Evolutionary conservation across 2,329 filamentous ascomycete species (phyloP).

Genomic region (Graphium sp.): DNA sequence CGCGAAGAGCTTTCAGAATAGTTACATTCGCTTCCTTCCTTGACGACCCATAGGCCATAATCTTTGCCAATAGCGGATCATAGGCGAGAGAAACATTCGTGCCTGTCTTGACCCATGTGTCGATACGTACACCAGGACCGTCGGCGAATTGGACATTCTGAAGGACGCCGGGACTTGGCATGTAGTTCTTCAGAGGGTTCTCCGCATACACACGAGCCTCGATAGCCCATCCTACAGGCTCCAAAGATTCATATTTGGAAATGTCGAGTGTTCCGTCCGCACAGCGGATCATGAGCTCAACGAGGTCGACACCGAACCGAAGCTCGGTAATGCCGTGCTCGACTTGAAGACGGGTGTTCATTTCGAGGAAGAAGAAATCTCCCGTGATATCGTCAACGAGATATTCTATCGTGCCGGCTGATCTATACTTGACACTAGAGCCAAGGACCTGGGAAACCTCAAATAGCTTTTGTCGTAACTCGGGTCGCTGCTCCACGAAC

Average conservation of each 20-base stretch:
- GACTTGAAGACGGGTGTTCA: slow-evolving; percentile 51
- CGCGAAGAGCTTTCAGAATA: slow-evolving; percentile 14
- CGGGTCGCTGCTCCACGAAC: slow-evolving; percentile 21
- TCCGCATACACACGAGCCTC: slow-evolving; percentile 24
- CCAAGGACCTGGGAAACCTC: slow-evolving; percentile 12
- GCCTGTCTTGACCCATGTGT: slow-evolving; percentile 46
- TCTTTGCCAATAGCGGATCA: slow-evolving; percentile 38
- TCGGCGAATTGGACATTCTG: slow-evolving; percentile 39
- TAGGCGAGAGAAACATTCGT: slow-evolving; percentile 39
- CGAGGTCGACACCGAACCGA: slow-evolving; percentile 58
- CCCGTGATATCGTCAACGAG: slow-evolving; percentile 45
- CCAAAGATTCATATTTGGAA: background rate
- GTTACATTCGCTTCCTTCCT: slow-evolving; percentile 15
- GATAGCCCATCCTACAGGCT: slow-evolving; percentile 15
- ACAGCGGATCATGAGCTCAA: slow-evolving; percentile 31
- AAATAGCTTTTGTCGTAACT: background rate
- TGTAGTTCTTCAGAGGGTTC: slow-evolving; percentile 39
- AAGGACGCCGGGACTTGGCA: slow-evolving; percentile 40
- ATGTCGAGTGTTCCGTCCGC: slow-evolving; percentile 2
- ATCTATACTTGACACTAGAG: slow-evolving; percentile 12
- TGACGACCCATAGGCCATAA: slow-evolving; percentile 29
- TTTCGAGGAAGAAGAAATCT: slow-evolving; percentile 39
- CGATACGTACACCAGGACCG: slow-evolving; percentile 30
- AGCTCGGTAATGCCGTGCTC: slow-evolving; percentile 69
- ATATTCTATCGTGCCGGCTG: slow-evolving; percentile 28